Base-by-base conservation (phyloP, 225 moss, liverwort and hornwort genomes). In the Takakia lepidozioides region DNA sequence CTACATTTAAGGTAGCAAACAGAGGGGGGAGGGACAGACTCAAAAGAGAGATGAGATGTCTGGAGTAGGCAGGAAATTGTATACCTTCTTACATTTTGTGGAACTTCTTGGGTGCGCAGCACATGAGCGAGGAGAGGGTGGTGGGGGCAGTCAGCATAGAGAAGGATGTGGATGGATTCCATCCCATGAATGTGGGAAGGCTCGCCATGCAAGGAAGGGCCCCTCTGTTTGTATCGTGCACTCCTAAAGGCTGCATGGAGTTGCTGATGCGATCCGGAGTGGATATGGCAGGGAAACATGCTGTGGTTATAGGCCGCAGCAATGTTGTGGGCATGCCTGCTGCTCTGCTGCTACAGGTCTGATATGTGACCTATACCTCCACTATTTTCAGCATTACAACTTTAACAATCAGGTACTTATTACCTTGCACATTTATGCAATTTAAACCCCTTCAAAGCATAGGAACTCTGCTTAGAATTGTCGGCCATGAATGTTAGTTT, bases 91-190 rank as follows among this genome's bases (percentile, higher is more conserved):
- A 28, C 27, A 2, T 16, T 28, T 29, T 1, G 10, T 3, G 27
- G 17, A 6, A 27, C 4, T 49, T 23, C 40, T 14, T 55, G 54
- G 19, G 10, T 58, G 20, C 32, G 68, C 75, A 93, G 92, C 85
- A 88, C 49, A 93, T 93, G 60, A 72, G 56, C 43, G 92, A 85
- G 68, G 92, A 88, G 71, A 75, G 55, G 57, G 75, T 93, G 1
- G 65, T 88, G 13, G 73, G 80, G 25, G 85, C 82, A 11, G 69
- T 93, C 44, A 83, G 80, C 55, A 68, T 83, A 8, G 72, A 88
- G 57, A 93, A 93, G 64, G 88, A 93, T 49, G 92, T 93, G 37
- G 92, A 93, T 67, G 88, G 92, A 15, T 88, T 92, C 44, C 92
- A 92, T 69, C 92, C 92, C 27, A 49, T 92, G 66, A 88, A 92